These are phyloP conservation scores for Setaria italica DNA, from an alignment of 202 grass and related monocot species.

Conservation along the genomic window DNA sequence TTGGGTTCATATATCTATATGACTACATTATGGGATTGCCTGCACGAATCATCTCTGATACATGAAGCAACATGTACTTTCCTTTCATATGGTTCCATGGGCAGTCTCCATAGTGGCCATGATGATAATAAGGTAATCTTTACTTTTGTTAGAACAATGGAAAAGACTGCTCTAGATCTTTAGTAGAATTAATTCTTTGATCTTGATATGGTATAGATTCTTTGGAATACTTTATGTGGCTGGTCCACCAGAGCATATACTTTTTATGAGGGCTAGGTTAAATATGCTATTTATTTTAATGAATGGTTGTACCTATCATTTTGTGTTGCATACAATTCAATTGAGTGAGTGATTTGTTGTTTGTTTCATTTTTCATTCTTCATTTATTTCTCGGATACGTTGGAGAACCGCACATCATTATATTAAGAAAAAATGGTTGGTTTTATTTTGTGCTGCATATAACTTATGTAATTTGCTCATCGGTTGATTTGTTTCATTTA, in stretches of 20 bases:
- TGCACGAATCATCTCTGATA: neutral
- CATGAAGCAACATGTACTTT: neutral
- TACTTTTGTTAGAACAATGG: slow-evolving; percentile 8
- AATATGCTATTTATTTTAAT: slow-evolving; percentile 27
- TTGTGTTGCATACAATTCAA: slow-evolving; percentile 23
- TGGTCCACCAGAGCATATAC: slow-evolving; percentile 43
- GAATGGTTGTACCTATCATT: slow-evolving; percentile 17
- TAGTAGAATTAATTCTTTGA: slow-evolving; percentile 40
- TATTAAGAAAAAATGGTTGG: too few species aligned
- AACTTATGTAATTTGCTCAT: neutral
- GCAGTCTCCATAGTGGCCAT: neutral
- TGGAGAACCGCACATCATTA: too few species aligned
- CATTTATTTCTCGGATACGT: too few species aligned
- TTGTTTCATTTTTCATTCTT: too few species aligned
- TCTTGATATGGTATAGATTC: slow-evolving; percentile 34
- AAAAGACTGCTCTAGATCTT: neutral
- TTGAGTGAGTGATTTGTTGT: neutral
- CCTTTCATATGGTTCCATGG: neutral
- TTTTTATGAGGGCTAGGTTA: slow-evolving; percentile 19
- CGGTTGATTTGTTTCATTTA: neutral
- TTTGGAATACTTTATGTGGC: slow-evolving; percentile 35
- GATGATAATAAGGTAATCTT: neutral
- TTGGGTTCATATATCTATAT: neutral
- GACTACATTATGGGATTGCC: neutral
- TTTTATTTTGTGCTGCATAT: too few species aligned